Evolutionary conservation across 202 grass and related monocot genomes (phyloP), one percentile per base, ranked within the genome.

Genomic region (Digitaria exilis): DNA sequence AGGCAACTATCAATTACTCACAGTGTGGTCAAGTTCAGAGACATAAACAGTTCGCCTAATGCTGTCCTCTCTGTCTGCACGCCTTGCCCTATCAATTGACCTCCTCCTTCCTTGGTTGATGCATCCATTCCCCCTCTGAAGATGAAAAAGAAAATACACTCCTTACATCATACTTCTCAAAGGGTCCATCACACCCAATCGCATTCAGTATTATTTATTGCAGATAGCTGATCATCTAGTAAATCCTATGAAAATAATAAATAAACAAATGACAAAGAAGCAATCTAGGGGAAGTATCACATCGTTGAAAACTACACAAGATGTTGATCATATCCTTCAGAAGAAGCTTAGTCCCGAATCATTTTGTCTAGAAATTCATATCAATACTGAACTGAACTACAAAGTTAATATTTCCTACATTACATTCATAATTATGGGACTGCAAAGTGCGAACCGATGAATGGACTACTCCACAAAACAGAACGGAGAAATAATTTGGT

Each of bases 21-120:
- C 95, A 48, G 89, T 88, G 54, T 93, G 95, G 82, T 93, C 90
- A 18, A 97, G 77, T 81, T 95, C 95, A 32, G 95, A 91, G 64
- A 98, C 95, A 85, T 95, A 98, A 80, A 93, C 87, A 30, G 95
- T 98, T 90, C 90, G 82, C n/a, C 92, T 75, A 61, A 98, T 88
- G 90, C 95, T 95, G 43, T 93, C 95, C 61, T 94, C 92, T 76
- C 88, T 88, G 8, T 93, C 95, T 65, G 90, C 88, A 84, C 71
- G 87, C 57, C 88, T 93, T 6, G 39, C 80, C 75, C 88, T 91
- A 31, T 93, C 86, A 12, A 84, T 93, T 24, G 55, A 32, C 39
- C 83, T 85, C 76, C 88, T 90, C 81, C 81, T 89, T 62, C 87
- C 92, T 29, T 92, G 82, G 43, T 69, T 89, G 84, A 69, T 73